phyloP scores from a whole-genome alignment of 139 green algal genomes.

The Marvania coccoides region DNA sequence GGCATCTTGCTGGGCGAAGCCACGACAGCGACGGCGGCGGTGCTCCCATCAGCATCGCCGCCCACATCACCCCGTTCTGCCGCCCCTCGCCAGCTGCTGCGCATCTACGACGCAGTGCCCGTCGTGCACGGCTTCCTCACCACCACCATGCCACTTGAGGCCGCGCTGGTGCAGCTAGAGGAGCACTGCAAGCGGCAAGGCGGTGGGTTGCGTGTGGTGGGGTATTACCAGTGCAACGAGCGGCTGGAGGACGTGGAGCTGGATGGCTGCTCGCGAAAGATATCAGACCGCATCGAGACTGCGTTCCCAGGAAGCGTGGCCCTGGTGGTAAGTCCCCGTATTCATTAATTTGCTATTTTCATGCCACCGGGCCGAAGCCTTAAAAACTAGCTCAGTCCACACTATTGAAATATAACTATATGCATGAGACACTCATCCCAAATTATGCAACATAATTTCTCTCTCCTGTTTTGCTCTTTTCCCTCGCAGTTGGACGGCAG shows the following conservation, averaged over 20 bases:
- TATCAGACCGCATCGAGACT: conserved; percentile 47
- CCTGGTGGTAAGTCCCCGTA: conserved; percentile 8
- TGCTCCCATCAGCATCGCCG: no score
- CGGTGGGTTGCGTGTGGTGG: conserved; percentile 40
- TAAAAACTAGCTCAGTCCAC: no score
- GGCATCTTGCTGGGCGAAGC: conserved; percentile 44
- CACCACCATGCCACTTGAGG: conserved; percentile 48
- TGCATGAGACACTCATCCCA: no score
- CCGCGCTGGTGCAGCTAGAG: conserved; percentile 43
- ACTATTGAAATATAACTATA: no score
- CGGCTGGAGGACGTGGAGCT: conserved; percentile 46
- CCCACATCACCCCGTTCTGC: not conserved
- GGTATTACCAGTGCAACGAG: conserved; percentile 72
- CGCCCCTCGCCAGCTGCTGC: not conserved
- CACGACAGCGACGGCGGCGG: not conserved
- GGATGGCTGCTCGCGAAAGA: conserved; percentile 25
- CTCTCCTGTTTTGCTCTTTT: not conserved
- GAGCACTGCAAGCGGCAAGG: conserved; percentile 11
- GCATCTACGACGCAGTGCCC: conserved; percentile 47
- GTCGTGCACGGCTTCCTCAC: conserved; percentile 52
- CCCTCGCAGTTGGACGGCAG: conserved; percentile 2
- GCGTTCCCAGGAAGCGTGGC: conserved; percentile 9
- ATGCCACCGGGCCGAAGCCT: no score
- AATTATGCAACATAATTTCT: no score
- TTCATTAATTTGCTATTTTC: no score